Percentiles rank a stretch among this genome's conserved stretches.
Conservation (phyloP, 768 basidiomycete species). For the Lepiota brunneoincarnata region DNA sequence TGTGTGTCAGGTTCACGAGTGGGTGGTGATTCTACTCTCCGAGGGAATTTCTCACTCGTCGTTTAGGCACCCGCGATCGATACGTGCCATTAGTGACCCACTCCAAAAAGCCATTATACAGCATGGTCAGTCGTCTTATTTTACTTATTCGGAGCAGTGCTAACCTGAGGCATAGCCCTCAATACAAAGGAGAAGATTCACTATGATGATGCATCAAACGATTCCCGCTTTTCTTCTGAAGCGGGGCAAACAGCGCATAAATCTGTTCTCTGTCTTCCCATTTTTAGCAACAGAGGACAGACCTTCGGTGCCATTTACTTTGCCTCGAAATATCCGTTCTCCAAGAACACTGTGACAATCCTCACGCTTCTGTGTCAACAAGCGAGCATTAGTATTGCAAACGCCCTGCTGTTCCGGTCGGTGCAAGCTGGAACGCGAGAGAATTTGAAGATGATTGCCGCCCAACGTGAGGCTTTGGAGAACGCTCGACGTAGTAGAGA, state of each 20-base stretch:
- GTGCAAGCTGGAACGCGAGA: constrained; percentile 73
- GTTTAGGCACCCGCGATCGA: constrained; percentile 55
- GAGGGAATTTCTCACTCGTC: constrained; percentile 1
- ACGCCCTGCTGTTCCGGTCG: constrained; percentile 71
- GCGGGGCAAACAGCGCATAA: constrained; percentile 57
- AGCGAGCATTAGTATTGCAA: constrained; percentile 73
- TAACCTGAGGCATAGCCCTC: constrained; percentile 38
- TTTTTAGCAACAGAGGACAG: constrained; percentile 73
- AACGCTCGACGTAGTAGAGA: constrained; percentile 68
- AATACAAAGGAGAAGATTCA: constrained; percentile 63
- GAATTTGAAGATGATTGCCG: constrained; percentile 76
- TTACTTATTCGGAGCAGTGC: background rate
- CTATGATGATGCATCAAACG: constrained; percentile 58
- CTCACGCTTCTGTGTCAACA: constrained; percentile 68
- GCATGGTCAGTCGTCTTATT: constrained; percentile 43
- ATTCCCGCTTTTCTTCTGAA: constrained; percentile 69
- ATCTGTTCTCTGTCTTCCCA: constrained; percentile 67
- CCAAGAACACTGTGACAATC: constrained; percentile 56
- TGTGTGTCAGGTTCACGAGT: constrained; percentile 69
- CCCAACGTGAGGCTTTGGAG: constrained; percentile 67
- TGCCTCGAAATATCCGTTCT: constrained; percentile 64
- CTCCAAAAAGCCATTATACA: constrained; percentile 67
- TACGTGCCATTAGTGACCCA: constrained; percentile 57
- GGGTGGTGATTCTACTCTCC: constrained; percentile 20
- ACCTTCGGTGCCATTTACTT: constrained; percentile 72